Percentiles rank a stretch among this genome's conserved stretches.
phyloP scores from a whole-genome alignment of 1,139 yeast species.

The Debaryomycetaceae sp. region DNA sequence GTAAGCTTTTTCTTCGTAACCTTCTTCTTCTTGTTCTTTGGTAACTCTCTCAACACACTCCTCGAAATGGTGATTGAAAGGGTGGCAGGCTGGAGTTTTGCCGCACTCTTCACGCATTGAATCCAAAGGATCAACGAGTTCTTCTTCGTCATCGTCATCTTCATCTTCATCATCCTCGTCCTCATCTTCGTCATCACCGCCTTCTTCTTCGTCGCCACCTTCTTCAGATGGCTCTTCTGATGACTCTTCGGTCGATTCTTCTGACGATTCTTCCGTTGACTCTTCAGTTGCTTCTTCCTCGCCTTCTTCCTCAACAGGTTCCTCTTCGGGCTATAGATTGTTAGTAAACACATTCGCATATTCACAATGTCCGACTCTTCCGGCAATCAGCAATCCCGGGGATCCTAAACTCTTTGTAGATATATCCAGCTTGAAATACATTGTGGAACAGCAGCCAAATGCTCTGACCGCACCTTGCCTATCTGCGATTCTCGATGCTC shows the following conservation, averaged over 20 bases:
- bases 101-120: slow-evolving; percentile 66
- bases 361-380: too few species aligned
- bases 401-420: too few species aligned
- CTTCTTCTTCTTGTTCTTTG: slow-evolving; percentile 78
- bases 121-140: slow-evolving; percentile 64
- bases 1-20: slow-evolving; percentile 71
- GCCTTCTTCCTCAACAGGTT: slow-evolving; percentile 14
- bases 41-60: slow-evolving; percentile 96
- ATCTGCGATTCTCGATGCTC: too few species aligned
- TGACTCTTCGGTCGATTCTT: slow-evolving; percentile 14
- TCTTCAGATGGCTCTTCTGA: slow-evolving; percentile 38
- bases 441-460: too few species aligned
- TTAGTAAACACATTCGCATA: slow-evolving; percentile 11
- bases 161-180: slow-evolving; percentile 71
- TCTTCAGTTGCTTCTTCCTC: slow-evolving; percentile 19
- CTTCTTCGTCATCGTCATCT: slow-evolving; percentile 79
- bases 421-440: too few species aligned
- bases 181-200: slow-evolving; percentile 57
- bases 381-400: too few species aligned
- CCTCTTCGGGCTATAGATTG: slow-evolving; percentile 18
- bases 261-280: slow-evolving; percentile 23
- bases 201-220: slow-evolving; percentile 43
- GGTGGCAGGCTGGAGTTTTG: slow-evolving; percentile 65
- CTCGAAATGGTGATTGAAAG: slow-evolving; percentile 81
- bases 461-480: too few species aligned